Base-by-base conservation (phyloP, 176 grass and related monocot genomes). In the Urochloa ruziziensis region DNA sequence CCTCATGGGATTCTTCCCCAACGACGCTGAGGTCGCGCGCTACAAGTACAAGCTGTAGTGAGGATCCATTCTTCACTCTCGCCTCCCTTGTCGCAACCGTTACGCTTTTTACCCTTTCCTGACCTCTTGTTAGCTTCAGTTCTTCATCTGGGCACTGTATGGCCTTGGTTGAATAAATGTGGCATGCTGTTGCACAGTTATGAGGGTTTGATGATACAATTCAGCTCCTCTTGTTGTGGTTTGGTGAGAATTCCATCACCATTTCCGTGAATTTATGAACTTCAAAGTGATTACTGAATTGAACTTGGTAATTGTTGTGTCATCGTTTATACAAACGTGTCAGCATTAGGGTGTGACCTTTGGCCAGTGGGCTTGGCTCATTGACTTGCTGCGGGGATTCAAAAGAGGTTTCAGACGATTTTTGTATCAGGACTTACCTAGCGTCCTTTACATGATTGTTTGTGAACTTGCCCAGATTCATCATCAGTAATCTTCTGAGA, bases 1-100 rank as follows among this genome's bases (percentile, higher is more conserved):
- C 32, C 91, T 99, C 48, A 99, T 99, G 93, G 97, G 93, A 0
- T 99, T 99, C 83, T 99, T 99, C 89, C 93, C 93, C 80, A 99
- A 99, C 79, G 91, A 96, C 16, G 81, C 80, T 37, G 93, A 99
- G 86, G 93, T 96, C 57, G 88, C 88, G 29, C 77, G 74, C 74
- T 99, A 83, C 88, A 94, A 99, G 91, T 0, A 75, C 74, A 87
- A 67, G 89, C 67, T 87, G 52, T 33, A 83, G 89, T 43, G 60
- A 43, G 27, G 25, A 16, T 54, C 18, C 13, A 51, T 48, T 40
- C 16, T 28, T 13, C 18, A 5, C 14, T 29, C 2, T 4, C n/a
- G 7, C 21, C 12, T 68, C 60, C 67, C 46, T 77, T 30, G 25
- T 69, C 16, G 57, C 88, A 83, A 74, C 7, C 21, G 74, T 69